Percentiles rank a stretch among this genome's conserved stretches.
These are phyloP conservation scores for Daldinia sp. DNA, from an alignment of 2,329 filamentous ascomycete species.

Conservation along the genomic window DNA sequence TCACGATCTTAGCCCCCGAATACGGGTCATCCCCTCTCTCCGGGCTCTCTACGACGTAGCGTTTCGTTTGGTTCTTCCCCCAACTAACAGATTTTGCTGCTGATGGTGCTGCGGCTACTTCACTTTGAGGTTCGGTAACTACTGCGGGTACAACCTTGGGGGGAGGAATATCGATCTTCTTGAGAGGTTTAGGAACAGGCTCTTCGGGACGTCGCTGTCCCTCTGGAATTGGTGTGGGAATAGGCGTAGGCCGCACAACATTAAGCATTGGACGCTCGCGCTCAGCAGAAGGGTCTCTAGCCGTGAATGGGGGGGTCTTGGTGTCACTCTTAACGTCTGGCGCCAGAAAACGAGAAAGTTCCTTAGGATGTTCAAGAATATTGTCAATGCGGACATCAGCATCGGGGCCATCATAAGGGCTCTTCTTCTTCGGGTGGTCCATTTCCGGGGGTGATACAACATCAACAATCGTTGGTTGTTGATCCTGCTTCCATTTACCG, in stretches of 20 bases:
- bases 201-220: constrained; percentile 51
- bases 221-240: constrained; percentile 62
- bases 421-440: constrained; percentile 57
- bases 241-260: constrained; percentile 70
- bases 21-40: constrained; percentile 55
- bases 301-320: constrained; percentile 54
- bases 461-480: constrained; percentile 55
- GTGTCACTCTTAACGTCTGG: constrained; percentile 46
- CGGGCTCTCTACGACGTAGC: constrained; percentile 72
- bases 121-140: constrained; percentile 56
- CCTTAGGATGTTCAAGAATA: constrained; percentile 63
- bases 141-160: constrained; percentile 51
- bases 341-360: constrained; percentile 57
- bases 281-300: constrained; percentile 66
- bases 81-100: constrained; percentile 70
- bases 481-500: constrained; percentile 63
- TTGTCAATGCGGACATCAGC: constrained; percentile 74
- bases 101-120: constrained; percentile 58
- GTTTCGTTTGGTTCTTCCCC: constrained; percentile 74
- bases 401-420: constrained; percentile 68
- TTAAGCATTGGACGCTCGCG: constrained; percentile 70
- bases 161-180: constrained; percentile 30
- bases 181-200: constrained; percentile 28
- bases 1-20: constrained; percentile 49
- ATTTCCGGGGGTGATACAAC: constrained; percentile 69